phyloP scores from a whole-genome alignment of 257 asterid genomes.

The Gynochthodes officinalis region DNA sequence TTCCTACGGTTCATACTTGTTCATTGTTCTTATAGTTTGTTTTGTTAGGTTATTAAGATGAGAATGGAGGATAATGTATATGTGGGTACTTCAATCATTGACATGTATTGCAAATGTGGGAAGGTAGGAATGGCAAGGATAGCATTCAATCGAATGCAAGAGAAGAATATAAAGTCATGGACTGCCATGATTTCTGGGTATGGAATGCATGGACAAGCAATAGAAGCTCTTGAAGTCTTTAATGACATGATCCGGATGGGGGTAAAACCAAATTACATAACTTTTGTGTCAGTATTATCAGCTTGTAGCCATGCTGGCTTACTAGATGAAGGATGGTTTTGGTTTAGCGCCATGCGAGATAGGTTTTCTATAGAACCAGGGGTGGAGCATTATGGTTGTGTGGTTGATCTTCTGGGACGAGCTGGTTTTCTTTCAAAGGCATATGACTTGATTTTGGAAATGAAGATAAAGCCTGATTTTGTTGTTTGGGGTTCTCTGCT shows the following conservation, averaged over 20 bases:
- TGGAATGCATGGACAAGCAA: slow-evolving; percentile 92
- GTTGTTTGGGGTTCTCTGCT: slow-evolving; percentile 90
- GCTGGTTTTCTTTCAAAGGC: slow-evolving; percentile 79
- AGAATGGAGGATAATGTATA: slow-evolving; percentile 61
- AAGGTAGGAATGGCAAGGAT: slow-evolving; percentile 63
- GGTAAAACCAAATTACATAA: slow-evolving; percentile 68
- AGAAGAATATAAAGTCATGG: slow-evolving; percentile 79
- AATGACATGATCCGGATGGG: slow-evolving; percentile 64
- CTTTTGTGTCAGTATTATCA: slow-evolving; percentile 77
- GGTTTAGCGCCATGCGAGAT: slow-evolving; percentile 45
- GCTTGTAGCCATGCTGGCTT: slow-evolving; percentile 57
- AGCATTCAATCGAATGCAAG: slow-evolving; percentile 61
- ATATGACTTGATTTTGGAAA: slow-evolving; percentile 60
- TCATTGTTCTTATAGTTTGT: slow-evolving; percentile 3
- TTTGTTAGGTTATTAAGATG: slow-evolving; percentile 62
- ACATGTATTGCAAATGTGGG: slow-evolving; percentile 96
- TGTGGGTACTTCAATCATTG: slow-evolving; percentile 79
- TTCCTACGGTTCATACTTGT: not conserved
- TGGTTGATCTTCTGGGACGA: slow-evolving; percentile 94
- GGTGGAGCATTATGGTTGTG: slow-evolving; percentile 88
- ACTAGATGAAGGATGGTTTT: slow-evolving; percentile 23
- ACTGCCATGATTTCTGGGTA: slow-evolving; percentile 90
- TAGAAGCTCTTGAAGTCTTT: slow-evolving; percentile 71
- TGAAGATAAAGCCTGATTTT: slow-evolving; percentile 71
- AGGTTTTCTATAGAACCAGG: slow-evolving; percentile 60